Conservation (phyloP, 495 filamentous ascomycete genomes). For the Aspergillus egyptiacus region DNA sequence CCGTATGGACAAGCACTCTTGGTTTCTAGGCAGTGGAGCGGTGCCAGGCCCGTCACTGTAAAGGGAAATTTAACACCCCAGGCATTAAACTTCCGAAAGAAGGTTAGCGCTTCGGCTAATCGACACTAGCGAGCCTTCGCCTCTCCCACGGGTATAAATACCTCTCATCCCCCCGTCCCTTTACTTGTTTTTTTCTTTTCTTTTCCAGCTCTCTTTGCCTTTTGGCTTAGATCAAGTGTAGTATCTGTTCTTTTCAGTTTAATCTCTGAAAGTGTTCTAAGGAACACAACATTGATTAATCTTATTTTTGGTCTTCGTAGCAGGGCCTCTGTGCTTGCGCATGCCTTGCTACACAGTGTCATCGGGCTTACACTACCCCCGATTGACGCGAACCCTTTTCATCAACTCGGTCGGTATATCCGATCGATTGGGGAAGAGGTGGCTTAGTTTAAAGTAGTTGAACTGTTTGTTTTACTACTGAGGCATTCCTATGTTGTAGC, state of each 20-base stretch:
- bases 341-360: slow-evolving; percentile 70
- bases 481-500: too few relatives aligned
- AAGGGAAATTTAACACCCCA: too few relatives aligned
- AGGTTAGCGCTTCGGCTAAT: slow-evolving; percentile 7
- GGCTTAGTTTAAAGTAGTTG: too few relatives aligned
- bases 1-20: too few relatives aligned
- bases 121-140: slow-evolving; percentile 10
- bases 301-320: slow-evolving; percentile 63
- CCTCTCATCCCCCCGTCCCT: not conserved
- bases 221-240: slow-evolving; percentile 90
- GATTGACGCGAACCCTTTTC: slow-evolving; percentile 63
- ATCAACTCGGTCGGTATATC: slow-evolving; percentile 20
- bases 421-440: slow-evolving; percentile 44
- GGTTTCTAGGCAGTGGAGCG: too few relatives aligned
- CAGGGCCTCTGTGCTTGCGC: slow-evolving; percentile 75
- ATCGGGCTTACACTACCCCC: slow-evolving; percentile 84
- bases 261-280: slow-evolving; percentile 68
- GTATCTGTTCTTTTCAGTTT: slow-evolving; percentile 99
- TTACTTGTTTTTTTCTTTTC: slow-evolving; percentile 37
- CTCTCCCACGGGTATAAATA: slow-evolving; percentile 9
- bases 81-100: not conserved
- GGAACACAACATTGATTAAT: slow-evolving; percentile 75
- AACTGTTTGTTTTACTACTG: not conserved
- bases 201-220: slow-evolving; percentile 54
- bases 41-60: too few relatives aligned